Base-by-base conservation (phyloP, 495 filamentous ascomycete genomes). In the Penicillium macrosclerotiorum region DNA sequence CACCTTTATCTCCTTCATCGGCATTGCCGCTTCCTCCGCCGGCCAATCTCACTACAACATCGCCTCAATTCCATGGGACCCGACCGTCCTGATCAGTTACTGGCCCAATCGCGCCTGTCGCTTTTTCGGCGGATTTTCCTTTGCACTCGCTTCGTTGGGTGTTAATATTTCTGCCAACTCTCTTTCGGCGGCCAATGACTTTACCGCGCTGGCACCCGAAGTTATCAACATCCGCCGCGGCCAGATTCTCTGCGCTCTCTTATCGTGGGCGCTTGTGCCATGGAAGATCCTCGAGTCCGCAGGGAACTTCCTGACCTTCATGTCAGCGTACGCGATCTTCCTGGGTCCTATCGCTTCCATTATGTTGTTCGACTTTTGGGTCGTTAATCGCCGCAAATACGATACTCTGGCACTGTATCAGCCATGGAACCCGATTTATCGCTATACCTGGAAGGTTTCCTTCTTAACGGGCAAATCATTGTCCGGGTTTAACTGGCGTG, bases 341-440 rank as follows among this genome's bases (percentile, higher is more conserved):
- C 71, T 88, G 3, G 84, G 77, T 0, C 84, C 85, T 0, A 81
- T 89, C 34, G 81, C 78, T 8, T 79, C 78, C 9, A 82, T 88
- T 45, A 79, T 89, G 66, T 66, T 78, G 0, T 72, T 74, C 13
- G 85, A 89, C 54, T 88, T 77, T 62, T 88, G 82, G 83, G 55
- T 84, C 38, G 61, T 88, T 12, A 82, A 87, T 51, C 57, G 54
- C n/a, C 57, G 71, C 24, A 71, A 76, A 32, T 81, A 84, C 52
- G 81, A 88, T 56, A 72, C 78, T 0, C 73, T 79, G 8, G 71
- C 71, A 11, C 40, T 77, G 9, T 77, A 75, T 45, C 67, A 71
- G 55, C 70, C 64, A 0, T 20, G 31, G 14, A 61, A 60, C 24
- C 60, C 56, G 20, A 67, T 49, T 3, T 74, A 79, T 30, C 68